Conservation (phyloP, 2,329 filamentous ascomycete species). For the Karstenula rhodostoma region DNA sequence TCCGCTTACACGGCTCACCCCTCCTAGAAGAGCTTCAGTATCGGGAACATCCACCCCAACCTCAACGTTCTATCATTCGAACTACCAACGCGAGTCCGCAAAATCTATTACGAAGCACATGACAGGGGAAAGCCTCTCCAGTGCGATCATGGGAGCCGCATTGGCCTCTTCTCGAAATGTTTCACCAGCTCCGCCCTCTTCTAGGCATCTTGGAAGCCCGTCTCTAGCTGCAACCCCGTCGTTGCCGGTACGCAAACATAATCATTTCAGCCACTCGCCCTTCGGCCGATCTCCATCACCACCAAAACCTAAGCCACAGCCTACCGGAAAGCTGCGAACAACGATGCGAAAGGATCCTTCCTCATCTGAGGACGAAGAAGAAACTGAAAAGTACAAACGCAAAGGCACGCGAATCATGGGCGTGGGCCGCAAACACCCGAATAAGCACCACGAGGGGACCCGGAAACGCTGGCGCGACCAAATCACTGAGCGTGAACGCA, state of each 20-base stretch:
- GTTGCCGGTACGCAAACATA: conserved; percentile 52
- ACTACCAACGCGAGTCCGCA: conserved; percentile 47
- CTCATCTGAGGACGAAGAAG: conserved; percentile 60
- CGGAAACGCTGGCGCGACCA: conserved; percentile 79
- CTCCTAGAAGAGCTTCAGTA: conserved; percentile 32
- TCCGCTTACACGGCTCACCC: conserved; percentile 32
- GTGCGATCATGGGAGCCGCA: conserved; percentile 78
- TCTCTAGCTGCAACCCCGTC: conserved; percentile 46
- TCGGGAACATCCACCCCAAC: conserved; percentile 28
- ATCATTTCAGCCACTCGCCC: conserved; percentile 45
- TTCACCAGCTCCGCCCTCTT: conserved; percentile 59
- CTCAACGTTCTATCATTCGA: conserved; percentile 48
- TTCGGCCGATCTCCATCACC: conserved; percentile 52
- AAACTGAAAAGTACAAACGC: conserved; percentile 61
- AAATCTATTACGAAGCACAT: conserved; percentile 57
- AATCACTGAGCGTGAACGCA: conserved; percentile 75
- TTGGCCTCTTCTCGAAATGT: conserved; percentile 69
- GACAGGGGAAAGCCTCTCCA: conserved; percentile 71
- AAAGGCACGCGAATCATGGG: conserved; percentile 65
- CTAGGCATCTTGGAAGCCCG: conserved; percentile 52
- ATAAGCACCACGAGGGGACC: conserved; percentile 77
- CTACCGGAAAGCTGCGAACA: conserved; percentile 66
- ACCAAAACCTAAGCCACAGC: conserved; percentile 41
- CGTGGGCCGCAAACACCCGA: conserved; percentile 64
- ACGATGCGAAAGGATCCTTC: conserved; percentile 67